Evolutionary conservation across 805 yeast genomes (phyloP).

Genomic region (Metschnikowia corniflorae): DNA sequence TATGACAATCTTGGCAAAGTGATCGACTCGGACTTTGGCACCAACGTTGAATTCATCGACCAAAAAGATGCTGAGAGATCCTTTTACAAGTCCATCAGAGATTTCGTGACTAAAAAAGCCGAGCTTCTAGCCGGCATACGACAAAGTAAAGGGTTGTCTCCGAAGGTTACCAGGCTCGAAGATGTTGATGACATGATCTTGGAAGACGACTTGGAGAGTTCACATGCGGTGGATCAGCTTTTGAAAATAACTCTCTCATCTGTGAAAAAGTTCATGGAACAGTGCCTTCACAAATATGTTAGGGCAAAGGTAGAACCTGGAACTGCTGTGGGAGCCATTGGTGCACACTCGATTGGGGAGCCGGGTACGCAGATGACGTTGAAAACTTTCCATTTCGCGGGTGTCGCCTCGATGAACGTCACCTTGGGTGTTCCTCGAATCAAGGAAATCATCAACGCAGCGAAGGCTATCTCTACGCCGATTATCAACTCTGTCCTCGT

Average conservation of each 20-base stretch:
- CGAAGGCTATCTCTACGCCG: conserved; percentile 92
- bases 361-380: conserved; percentile 98
- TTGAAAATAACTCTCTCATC: conserved; percentile 60
- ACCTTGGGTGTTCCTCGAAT: conserved; percentile 97
- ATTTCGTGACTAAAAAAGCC: conserved; percentile 59
- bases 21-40: conserved; percentile 37
- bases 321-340: conserved; percentile 98
- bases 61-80: conserved; percentile 84
- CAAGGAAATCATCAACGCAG: conserved; percentile 96
- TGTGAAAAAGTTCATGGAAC: conserved; percentile 62
- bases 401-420: conserved; percentile 94
- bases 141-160: conserved; percentile 47
- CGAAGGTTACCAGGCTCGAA: conserved; percentile 31
- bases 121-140: conserved; percentile 53
- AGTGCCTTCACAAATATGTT: conserved; percentile 77
- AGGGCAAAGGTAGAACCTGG: conserved; percentile 97
- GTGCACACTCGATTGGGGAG: conserved; percentile 98
- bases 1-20: conserved; percentile 71
- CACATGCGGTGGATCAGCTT: conserved; percentile 58
- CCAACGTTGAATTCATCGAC: conserved; percentile 66
- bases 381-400: conserved; percentile 97
- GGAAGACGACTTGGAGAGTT: conserved; percentile 21
- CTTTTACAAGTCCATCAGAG: conserved; percentile 73
- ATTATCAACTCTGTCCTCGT: conserved; percentile 92
- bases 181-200: conserved; percentile 38